These are phyloP conservation scores for Kalanchoe fedtschenkoi DNA, from an alignment of 164 flowering plant genomes.

Conservation along the genomic window DNA sequence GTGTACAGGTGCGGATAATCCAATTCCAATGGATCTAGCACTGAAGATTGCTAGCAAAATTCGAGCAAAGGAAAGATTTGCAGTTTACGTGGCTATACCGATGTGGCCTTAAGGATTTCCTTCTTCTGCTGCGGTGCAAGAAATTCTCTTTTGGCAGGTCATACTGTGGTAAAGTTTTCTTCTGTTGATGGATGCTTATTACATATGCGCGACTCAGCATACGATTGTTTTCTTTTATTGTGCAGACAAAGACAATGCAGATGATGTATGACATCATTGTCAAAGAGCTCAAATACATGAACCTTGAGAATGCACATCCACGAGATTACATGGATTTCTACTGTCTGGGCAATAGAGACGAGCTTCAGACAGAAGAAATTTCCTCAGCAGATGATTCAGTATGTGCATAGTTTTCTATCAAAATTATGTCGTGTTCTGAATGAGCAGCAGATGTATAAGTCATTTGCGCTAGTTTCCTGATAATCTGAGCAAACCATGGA, in stretches of 20 bases:
- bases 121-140: slow-evolving; percentile 46
- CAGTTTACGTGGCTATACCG: slow-evolving; percentile 56
- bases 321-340: slow-evolving; percentile 54
- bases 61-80: slow-evolving; percentile 53
- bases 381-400: slow-evolving; percentile 11
- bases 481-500: not conserved
- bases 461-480: not conserved
- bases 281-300: slow-evolving; percentile 27
- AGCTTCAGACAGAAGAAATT: slow-evolving; percentile 10
- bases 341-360: slow-evolving; percentile 62
- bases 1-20: slow-evolving; percentile 48
- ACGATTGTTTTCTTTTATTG: not conserved
- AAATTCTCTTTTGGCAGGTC: slow-evolving; percentile 69
- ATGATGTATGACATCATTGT: slow-evolving; percentile 62
- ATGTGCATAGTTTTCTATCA: not conserved
- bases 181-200: not conserved
- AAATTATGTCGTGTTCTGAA: not conserved
- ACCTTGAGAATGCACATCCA: slow-evolving; percentile 34
- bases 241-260: slow-evolving; percentile 60
- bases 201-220: not conserved
- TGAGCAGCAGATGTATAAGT: not conserved
- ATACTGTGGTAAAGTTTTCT: not conserved
- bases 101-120: slow-evolving; percentile 82
- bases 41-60: slow-evolving; percentile 60
- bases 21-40: slow-evolving; percentile 65